These are phyloP conservation scores for Sequoiadendron giganteum DNA, from an alignment of 75 land plant genomes.

Conservation along the genomic window DNA sequence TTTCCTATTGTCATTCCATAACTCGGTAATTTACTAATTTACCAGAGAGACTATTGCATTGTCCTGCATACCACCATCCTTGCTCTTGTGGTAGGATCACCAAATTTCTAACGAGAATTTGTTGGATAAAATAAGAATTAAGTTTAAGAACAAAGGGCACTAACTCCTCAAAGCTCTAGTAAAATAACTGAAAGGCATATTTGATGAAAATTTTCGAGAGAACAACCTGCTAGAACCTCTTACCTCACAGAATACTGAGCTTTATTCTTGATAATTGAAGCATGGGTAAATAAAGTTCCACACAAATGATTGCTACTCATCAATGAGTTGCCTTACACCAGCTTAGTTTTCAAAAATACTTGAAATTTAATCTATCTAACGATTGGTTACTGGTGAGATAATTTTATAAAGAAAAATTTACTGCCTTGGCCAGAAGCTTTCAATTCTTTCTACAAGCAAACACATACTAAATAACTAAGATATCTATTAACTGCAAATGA, in stretches of 20 bases:
- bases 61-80: no score
- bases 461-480: background rate
- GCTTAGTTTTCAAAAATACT: background rate
- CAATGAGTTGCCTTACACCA: background rate
- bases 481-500: background rate
- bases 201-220: background rate
- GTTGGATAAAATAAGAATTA: background rate
- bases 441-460: background rate
- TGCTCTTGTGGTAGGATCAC: no score
- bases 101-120: no score
- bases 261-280: constrained; percentile 1
- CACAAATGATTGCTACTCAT: background rate
- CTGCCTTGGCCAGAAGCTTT: background rate
- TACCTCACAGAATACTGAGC: background rate
- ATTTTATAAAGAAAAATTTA: background rate
- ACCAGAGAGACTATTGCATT: no score
- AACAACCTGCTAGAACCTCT: background rate
- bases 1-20: no score
- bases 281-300: background rate
- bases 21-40: no score
- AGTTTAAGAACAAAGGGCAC: background rate
- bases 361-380: background rate
- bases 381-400: background rate
- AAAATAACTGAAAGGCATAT: background rate
- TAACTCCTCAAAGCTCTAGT: background rate